phyloP scores from a whole-genome alignment of 106 monocot species.

The Apostasia ramifera region DNA sequence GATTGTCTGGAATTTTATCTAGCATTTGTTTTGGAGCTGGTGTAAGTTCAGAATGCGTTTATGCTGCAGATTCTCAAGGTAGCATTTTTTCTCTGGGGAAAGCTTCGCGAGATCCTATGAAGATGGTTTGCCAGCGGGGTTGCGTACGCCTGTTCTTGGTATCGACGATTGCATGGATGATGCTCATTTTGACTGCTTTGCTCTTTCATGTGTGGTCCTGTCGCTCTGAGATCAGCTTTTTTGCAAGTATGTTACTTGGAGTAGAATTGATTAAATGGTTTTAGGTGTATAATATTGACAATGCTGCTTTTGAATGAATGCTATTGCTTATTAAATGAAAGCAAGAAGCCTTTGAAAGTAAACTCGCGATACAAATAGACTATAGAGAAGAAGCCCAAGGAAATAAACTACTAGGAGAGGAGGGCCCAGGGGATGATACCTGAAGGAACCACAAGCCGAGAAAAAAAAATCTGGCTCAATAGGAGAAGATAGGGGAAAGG shows the following conservation, averaged over 20 bases:
- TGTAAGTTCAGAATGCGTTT: neutral
- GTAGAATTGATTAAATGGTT: neutral
- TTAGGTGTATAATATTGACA: neutral
- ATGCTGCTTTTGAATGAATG: neutral
- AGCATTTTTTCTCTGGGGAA: slow-evolving; percentile 8
- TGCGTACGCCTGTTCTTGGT: slow-evolving; percentile 56
- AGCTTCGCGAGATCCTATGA: slow-evolving; percentile 26
- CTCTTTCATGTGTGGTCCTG: slow-evolving; percentile 71
- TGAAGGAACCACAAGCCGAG: too few species aligned
- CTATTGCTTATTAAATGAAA: too few species aligned
- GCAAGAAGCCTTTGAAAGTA: too few species aligned
- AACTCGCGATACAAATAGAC: too few species aligned
- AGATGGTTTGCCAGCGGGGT: slow-evolving; percentile 46
- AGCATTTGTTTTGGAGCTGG: neutral
- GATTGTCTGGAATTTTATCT: neutral
- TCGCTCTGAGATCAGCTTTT: slow-evolving; percentile 48
- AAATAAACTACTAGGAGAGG: too few species aligned
- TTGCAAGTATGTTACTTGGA: slow-evolving; percentile 36
- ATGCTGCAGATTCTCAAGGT: slow-evolving; percentile 6
- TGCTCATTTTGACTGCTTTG: slow-evolving; percentile 56
- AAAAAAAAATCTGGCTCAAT: too few species aligned
- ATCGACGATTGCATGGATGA: slow-evolving; percentile 57
- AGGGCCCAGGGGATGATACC: too few species aligned
- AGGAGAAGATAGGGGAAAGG: too few species aligned
- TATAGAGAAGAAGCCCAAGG: too few species aligned